Evolutionary conservation across 257 asterid species (phyloP), one percentile per base, ranked within the genome.

Genomic region (Rauvolfia tetraphylla): DNA sequence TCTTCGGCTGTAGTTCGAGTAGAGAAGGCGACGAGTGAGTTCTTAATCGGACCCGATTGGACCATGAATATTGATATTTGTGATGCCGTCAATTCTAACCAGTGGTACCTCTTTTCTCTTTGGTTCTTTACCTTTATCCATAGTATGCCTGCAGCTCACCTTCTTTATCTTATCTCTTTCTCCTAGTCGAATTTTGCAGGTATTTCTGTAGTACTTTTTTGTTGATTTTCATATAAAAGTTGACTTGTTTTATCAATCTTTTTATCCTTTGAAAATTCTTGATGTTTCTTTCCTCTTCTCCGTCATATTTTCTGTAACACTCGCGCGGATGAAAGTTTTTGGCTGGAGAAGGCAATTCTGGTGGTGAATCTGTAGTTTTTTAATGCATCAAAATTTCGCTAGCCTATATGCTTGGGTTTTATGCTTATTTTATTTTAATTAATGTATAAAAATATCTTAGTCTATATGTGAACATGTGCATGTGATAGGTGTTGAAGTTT

Each of bases 1-100:
- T 86, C 93, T 7, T 86, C 96, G 48, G 94, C 91, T 48, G 63
- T 89, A 66, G 84, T 83, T 65, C 81, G 97, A 73, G 99, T 92
- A 49, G 99, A 95, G 79, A 95, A 95, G 78, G 98, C 99, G 13
- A 95, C 98, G 29, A 95, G 98, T 95, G 99, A 95, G 86, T 92
- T 95, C 87, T 85, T 95, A 88, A 91, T 83, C 82, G 94, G 92
- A 12, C 99, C 98, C 80, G 99, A 95, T 88, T 95, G 99, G 99
- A 87, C 98, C 29, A 83, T 95, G 77, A 95, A 92, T 79, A 89
- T 95, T 53, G 99, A 92, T 83, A 92, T 95, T 63, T 95, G 98
- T 61, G 98, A 95, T 82, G 77, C 86, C 68, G 59, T 92, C 82
- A 95, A 95, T 85, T 84, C 89, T 83, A 91, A 88, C 84, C 92